A percentile compares a stretch with the other conserved stretches of the same genome.
phyloP scores from a whole-genome alignment of 2,329 filamentous ascomycete genomes.

The Acrodontium crateriforme region DNA sequence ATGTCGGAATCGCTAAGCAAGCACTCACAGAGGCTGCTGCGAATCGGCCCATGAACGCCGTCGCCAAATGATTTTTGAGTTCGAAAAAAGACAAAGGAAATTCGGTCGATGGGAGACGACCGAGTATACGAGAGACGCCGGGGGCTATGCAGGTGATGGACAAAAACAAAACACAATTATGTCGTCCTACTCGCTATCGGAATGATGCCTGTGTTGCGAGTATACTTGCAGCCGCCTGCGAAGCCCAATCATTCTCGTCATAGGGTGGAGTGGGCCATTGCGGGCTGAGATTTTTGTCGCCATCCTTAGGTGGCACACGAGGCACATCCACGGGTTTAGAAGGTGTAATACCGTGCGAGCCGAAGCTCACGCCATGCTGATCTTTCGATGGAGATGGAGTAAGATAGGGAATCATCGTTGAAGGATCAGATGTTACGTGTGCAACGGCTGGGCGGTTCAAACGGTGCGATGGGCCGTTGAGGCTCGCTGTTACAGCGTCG shows the following conservation, averaged over 20 bases:
- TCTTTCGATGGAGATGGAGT: constrained; percentile 71
- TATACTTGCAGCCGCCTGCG: constrained; percentile 67
- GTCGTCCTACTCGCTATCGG: constrained; percentile 14
- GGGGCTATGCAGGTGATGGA: too few species aligned
- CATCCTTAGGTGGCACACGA: constrained; percentile 27
- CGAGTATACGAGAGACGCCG: too few species aligned
- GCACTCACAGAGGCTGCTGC: too few species aligned
- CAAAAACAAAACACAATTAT: too few species aligned
- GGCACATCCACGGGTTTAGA: constrained; percentile 59
- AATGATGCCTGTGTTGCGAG: constrained; percentile 51
- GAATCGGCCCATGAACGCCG: too few species aligned
- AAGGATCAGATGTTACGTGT: constrained; percentile 52
- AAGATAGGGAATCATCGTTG: constrained; percentile 41
- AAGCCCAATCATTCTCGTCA: constrained; percentile 84
- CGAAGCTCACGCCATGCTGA: constrained; percentile 60
- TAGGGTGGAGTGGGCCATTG: constrained; percentile 96
- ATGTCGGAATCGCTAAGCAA: too few species aligned
- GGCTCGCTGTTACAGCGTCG: constrained; percentile 30
- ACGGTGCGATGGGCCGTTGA: constrained; percentile 4
- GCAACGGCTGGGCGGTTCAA: constrained; percentile 36
- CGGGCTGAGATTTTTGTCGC: constrained; percentile 30
- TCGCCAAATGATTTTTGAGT: too few species aligned
- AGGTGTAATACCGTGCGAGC: constrained; percentile 46
- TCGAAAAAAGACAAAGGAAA: too few species aligned
- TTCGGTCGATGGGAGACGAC: too few species aligned